Evolutionary conservation across 1,284 basidiomycete genomes (phyloP).

Genomic region (Cutaneotrichosporon mucoides): DNA sequence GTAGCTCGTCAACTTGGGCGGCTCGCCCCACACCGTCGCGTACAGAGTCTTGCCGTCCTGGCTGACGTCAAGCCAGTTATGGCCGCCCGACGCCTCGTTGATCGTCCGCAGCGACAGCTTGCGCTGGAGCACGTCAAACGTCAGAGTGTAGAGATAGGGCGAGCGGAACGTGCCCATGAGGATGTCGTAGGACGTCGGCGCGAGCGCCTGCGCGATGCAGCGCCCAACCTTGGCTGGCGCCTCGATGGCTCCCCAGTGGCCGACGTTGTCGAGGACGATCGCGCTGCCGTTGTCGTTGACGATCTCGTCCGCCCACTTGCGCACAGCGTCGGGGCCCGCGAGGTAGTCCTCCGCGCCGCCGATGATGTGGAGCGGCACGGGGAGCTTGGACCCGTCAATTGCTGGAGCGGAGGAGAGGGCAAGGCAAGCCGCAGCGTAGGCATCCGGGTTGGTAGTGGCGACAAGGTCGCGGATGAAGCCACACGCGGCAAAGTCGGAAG

Average conservation of each 20-base stretch:
- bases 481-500: conserved; percentile 16
- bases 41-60: conserved; percentile 26
- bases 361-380: conserved; percentile 23
- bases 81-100: conserved; percentile 29
- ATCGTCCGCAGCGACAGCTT: conserved; percentile 22
- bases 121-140: conserved; percentile 20
- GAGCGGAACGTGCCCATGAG: conserved; percentile 42
- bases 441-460: conserved; percentile 22
- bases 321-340: conserved; percentile 19
- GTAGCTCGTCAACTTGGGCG: conserved; percentile 34
- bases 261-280: conserved; percentile 23
- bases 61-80: conserved; percentile 39
- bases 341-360: conserved; percentile 34
- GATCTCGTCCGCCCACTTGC: conserved; percentile 20
- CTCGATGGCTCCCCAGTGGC: conserved; percentile 36
- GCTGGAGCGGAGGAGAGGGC: conserved; percentile 21
- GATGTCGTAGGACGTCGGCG: conserved; percentile 19
- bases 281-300: conserved; percentile 16
- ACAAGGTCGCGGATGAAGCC: conserved; percentile 32
- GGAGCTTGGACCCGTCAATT: conserved; percentile 14
- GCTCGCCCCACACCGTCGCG: conserved; percentile 37
- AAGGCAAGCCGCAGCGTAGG: conserved; percentile 29
- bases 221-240: conserved; percentile 19
- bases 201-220: conserved; percentile 9
- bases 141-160: conserved; percentile 31